Evolutionary conservation across 2,329 filamentous ascomycete genomes (phyloP).

Genomic region (Chaetomiaceae sp.): DNA sequence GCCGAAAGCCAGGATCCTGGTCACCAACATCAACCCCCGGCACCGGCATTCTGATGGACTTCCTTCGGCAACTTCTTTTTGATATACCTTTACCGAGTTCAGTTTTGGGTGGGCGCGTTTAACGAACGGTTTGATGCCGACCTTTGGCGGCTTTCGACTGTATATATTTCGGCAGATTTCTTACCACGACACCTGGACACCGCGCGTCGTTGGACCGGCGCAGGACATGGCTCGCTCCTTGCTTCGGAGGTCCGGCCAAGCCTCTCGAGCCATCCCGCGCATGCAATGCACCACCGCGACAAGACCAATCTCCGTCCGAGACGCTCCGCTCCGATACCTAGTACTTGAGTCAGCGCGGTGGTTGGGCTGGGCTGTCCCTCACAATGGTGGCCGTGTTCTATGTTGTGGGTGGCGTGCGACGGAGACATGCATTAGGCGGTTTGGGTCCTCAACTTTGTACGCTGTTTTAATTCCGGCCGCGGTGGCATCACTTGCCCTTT

Average conservation of each 20-base stretch:
- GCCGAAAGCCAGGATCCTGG: neutral
- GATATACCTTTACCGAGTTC: conserved; percentile 5
- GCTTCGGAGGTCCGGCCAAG: neutral
- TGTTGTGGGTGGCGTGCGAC: neutral
- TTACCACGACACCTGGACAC: neutral
- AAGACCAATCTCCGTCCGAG: too few species aligned
- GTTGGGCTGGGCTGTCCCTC: too few species aligned
- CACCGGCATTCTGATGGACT: conserved; percentile 4
- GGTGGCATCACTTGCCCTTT: neutral
- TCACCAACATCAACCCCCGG: conserved; percentile 6
- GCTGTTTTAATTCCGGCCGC: conserved; percentile 15
- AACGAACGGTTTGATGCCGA: conserved; percentile 1
- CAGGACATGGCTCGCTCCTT: neutral
- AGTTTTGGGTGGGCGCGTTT: too few species aligned
- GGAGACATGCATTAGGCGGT: neutral
- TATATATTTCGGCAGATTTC: conserved; percentile 16
- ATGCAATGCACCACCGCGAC: too few species aligned
- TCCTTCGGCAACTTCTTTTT: conserved; percentile 1
- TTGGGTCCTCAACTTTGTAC: conserved; percentile 1
- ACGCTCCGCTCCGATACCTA: too few species aligned
- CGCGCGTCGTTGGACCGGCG: neutral
- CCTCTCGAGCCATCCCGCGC: too few species aligned
- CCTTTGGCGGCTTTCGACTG: neutral
- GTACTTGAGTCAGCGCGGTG: too few species aligned
- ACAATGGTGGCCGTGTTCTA: too few species aligned